Percentiles rank a stretch among this genome's conserved stretches.
Conservation (phyloP, 495 filamentous ascomycete genomes). For the Xylaria castorea region DNA sequence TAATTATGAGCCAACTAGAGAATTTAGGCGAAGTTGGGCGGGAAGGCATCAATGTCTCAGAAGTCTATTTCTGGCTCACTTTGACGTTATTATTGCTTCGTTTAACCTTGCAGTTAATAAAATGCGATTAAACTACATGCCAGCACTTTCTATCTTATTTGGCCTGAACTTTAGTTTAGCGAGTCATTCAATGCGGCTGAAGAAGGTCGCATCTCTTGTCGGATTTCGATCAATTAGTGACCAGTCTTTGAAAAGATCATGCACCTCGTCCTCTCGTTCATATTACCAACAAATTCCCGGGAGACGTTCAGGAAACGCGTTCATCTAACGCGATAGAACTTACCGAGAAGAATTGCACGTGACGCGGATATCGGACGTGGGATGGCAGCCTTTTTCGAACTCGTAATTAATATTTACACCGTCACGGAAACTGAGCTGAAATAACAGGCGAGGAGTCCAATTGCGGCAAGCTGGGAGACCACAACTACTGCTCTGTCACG, state of each 20-base stretch:
- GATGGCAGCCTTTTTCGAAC: conserved; percentile 7
- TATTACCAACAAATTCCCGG: background rate
- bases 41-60: conserved; percentile 41
- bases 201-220: background rate
- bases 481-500: background rate
- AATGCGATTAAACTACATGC: background rate
- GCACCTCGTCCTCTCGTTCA: background rate
- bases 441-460: background rate
- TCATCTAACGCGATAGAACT: background rate
- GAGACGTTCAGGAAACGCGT: background rate
- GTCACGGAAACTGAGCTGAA: conserved; percentile 8
- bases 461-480: background rate
- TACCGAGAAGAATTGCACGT: background rate
- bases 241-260: background rate
- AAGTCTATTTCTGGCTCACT: conserved; percentile 57
- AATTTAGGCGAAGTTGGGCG: conserved; percentile 22
- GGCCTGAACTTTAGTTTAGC: background rate
- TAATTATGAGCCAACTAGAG: conserved; percentile 42
- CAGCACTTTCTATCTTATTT: background rate
- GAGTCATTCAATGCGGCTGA: background rate
- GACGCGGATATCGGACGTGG: background rate
- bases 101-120: background rate
- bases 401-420: background rate
- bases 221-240: background rate
- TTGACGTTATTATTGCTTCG: conserved; percentile 58